Evolutionary conservation across 768 basidiomycete species (phyloP).

Genomic region (Paxillus ammoniavirescens): DNA sequence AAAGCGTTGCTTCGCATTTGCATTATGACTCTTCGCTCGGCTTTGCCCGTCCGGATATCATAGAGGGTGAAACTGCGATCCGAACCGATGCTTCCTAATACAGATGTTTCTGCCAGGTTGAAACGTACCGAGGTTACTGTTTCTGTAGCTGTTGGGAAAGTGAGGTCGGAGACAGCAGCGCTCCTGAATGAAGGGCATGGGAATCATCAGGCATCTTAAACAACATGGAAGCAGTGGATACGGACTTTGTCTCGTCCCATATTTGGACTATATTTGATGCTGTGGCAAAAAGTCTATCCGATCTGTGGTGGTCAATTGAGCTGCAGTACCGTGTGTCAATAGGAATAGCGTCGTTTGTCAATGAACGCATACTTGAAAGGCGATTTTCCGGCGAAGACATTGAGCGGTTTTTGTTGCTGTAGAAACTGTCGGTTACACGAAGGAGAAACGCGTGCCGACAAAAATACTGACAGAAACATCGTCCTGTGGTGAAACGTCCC

Average conservation of each 20-base stretch:
- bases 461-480: slow-evolving; percentile 36
- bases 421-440: slow-evolving; percentile 3
- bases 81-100: slow-evolving; percentile 92
- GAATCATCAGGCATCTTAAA: slow-evolving; percentile 7
- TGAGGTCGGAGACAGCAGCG: slow-evolving; percentile 81
- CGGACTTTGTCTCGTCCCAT: slow-evolving; percentile 94
- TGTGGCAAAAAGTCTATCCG: slow-evolving; percentile 88
- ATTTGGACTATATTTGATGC: slow-evolving; percentile 92
- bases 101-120: slow-evolving; percentile 91
- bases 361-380: slow-evolving; percentile 73
- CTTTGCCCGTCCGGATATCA: slow-evolving; percentile 95
- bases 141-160: slow-evolving; percentile 85
- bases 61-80: slow-evolving; percentile 96
- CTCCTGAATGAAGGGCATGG: slow-evolving; percentile 46
- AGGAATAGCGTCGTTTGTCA: background rate
- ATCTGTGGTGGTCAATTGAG: slow-evolving; percentile 91
- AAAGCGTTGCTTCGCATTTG: slow-evolving; percentile 91
- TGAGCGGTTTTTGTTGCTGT: slow-evolving; percentile 56
- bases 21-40: slow-evolving; percentile 89
- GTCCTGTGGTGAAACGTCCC: slow-evolving; percentile 50
- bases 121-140: slow-evolving; percentile 87
- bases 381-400: slow-evolving; percentile 79
- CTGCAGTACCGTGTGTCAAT: slow-evolving; percentile 37
- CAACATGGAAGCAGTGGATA: background rate
- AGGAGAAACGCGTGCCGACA: background rate